These are phyloP conservation scores for Nicotiana noctiflora DNA, from an alignment of 257 asterid species.

Conservation along the genomic window DNA sequence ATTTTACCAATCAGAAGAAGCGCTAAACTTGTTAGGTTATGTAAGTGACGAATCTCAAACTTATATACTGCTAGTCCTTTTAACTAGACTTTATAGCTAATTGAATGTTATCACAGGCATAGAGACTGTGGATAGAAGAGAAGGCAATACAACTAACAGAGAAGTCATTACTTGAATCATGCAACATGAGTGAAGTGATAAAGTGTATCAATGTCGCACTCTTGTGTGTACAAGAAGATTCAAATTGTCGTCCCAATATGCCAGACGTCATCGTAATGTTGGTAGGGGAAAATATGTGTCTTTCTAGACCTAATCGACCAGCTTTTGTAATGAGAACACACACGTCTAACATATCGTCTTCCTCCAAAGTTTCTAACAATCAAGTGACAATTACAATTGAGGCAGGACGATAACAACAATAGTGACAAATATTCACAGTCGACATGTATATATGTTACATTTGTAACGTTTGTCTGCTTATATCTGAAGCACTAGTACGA, in stretches of 20 bases:
- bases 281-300: not conserved
- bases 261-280: constrained; percentile 16
- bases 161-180: not conserved
- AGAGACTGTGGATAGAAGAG: constrained; percentile 22
- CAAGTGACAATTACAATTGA: not conserved
- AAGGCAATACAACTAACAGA: constrained; percentile 11
- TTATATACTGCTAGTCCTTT: not conserved
- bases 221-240: constrained; percentile 23
- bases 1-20: constrained; percentile 12
- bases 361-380: not conserved
- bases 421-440: no score
- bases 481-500: no score
- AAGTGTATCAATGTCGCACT: constrained; percentile 21
- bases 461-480: not conserved
- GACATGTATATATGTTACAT: not conserved
- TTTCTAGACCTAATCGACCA: constrained; percentile 17
- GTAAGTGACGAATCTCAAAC: constrained; percentile 8
- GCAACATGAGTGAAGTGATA: not conserved
- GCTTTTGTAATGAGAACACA: constrained; percentile 4
- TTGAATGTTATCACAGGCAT: not conserved
- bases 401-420: not conserved
- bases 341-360: not conserved
- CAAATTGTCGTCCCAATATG: constrained; percentile 21
- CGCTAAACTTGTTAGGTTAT: constrained; percentile 18
- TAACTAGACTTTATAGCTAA: not conserved